These are phyloP conservation scores for Rutstroemia sp. DNA, from an alignment of 2,329 filamentous ascomycete genomes.

Conservation along the genomic window DNA sequence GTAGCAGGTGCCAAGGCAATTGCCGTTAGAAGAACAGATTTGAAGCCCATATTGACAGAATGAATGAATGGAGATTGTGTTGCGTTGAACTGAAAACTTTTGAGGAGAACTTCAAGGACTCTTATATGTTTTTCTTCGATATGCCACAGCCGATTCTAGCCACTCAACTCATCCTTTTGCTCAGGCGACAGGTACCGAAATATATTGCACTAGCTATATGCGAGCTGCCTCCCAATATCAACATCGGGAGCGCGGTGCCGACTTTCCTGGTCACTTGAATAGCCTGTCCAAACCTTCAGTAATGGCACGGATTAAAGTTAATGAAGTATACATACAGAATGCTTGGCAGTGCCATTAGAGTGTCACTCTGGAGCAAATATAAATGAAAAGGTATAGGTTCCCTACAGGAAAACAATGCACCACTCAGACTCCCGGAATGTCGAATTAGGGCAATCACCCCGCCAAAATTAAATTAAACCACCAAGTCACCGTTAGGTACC, in stretches of 20 bases:
- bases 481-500: not conserved
- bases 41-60: conserved; percentile 22
- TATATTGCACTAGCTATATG: not conserved
- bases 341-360: not conserved
- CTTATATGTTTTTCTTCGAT: conserved; percentile 1
- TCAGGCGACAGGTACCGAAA: not conserved
- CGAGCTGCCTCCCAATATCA: not conserved
- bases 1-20: conserved; percentile 26
- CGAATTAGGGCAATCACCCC: not conserved
- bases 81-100: not conserved
- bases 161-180: not conserved
- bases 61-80: conserved; percentile 7
- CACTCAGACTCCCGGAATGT: not conserved
- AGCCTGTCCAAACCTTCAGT: conserved; percentile 14
- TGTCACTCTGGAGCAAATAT: not conserved
- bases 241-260: conserved; percentile 19
- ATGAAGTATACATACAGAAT: not conserved
- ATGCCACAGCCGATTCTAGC: not conserved
- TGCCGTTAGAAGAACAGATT: conserved; percentile 23
- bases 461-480: conserved; percentile 1
- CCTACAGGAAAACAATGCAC: not conserved
- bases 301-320: not conserved
- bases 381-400: not conserved
- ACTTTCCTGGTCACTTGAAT: conserved; percentile 17
- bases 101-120: not conserved